Evolutionary conservation across 345 rosid genomes (phyloP).

Genomic region (Gossypium raimondii): DNA sequence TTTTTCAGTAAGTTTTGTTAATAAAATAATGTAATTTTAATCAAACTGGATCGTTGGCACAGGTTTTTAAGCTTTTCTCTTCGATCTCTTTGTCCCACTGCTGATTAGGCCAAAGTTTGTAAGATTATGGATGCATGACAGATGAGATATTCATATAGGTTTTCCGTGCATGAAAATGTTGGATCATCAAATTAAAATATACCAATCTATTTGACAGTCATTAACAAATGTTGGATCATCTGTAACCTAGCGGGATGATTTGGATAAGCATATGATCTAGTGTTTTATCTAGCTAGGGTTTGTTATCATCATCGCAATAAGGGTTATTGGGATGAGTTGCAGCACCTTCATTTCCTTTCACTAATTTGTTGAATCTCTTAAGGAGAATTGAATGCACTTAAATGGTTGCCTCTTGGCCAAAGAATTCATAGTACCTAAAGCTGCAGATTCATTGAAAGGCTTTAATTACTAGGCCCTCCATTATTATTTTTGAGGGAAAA

Average conservation of each 20-base stretch:
- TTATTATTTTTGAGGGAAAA: conserved; percentile 12
- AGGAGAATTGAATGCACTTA: conserved; percentile 45
- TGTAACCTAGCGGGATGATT: background rate
- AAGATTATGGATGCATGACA: conserved; percentile 6
- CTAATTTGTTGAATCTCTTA: conserved; percentile 10
- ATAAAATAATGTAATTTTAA: conserved; percentile 35
- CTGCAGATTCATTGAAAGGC: conserved; percentile 42
- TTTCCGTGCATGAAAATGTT: conserved; percentile 20
- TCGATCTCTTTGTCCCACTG: background rate
- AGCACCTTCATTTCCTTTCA: conserved; percentile 23
- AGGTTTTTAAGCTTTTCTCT: conserved; percentile 19
- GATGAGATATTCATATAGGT: conserved; percentile 2
- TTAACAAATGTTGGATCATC: background rate
- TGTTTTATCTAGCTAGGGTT: conserved; percentile 18
- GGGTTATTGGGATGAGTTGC: conserved; percentile 20
- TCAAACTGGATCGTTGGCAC: conserved; percentile 26
- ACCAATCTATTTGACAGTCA: background rate
- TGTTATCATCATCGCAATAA: background rate
- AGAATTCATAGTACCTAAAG: conserved; percentile 38
- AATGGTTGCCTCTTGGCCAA: conserved; percentile 23
- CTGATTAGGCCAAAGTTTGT: background rate
- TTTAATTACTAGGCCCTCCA: conserved; percentile 38
- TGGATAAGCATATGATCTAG: background rate
- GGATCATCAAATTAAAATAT: conserved; percentile 2
- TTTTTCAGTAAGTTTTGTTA: conserved; percentile 21